phyloP scores from a whole-genome alignment of 2,329 filamentous ascomycete genomes.

The Biscogniauxia marginata region DNA sequence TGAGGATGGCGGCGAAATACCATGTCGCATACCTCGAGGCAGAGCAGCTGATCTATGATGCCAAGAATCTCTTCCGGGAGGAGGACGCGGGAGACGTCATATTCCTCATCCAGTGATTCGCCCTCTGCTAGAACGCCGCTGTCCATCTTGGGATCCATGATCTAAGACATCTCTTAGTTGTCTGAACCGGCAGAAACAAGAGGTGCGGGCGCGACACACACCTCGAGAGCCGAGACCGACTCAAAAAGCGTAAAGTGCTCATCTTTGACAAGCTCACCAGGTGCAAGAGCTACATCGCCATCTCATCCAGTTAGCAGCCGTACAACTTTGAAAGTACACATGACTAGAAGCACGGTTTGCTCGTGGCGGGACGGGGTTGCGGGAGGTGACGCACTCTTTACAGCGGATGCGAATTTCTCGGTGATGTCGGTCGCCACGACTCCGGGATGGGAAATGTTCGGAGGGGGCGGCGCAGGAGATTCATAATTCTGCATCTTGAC shows the following conservation, averaged over 20 bases:
- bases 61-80: slow-evolving; percentile 80
- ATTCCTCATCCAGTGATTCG: slow-evolving; percentile 80
- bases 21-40: slow-evolving; percentile 67
- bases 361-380: background rate
- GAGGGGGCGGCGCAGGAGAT: slow-evolving; percentile 33
- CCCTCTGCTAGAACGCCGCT: slow-evolving; percentile 78
- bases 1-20: background rate
- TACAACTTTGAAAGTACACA: too few relatives aligned
- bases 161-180: slow-evolving; percentile 51
- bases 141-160: slow-evolving; percentile 99
- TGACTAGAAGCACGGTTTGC: too few relatives aligned
- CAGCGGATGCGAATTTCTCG: slow-evolving; percentile 51
- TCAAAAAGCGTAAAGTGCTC: slow-evolving; percentile 91
- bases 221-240: slow-evolving; percentile 83
- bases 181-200: slow-evolving; percentile 29
- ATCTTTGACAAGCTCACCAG: slow-evolving; percentile 91
- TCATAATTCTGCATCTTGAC: slow-evolving; percentile 28
- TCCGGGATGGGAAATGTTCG: slow-evolving; percentile 45
- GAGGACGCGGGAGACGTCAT: slow-evolving; percentile 67
- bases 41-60: slow-evolving; percentile 90
- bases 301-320: background rate
- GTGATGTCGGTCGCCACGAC: slow-evolving; percentile 60
- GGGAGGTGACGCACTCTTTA: slow-evolving; percentile 45
- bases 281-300: slow-evolving; percentile 60
- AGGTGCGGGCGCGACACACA: slow-evolving; percentile 10